These are phyloP conservation scores for Yamadazyma sp. DNA, from an alignment of 805 yeast species.

Conservation along the genomic window DNA sequence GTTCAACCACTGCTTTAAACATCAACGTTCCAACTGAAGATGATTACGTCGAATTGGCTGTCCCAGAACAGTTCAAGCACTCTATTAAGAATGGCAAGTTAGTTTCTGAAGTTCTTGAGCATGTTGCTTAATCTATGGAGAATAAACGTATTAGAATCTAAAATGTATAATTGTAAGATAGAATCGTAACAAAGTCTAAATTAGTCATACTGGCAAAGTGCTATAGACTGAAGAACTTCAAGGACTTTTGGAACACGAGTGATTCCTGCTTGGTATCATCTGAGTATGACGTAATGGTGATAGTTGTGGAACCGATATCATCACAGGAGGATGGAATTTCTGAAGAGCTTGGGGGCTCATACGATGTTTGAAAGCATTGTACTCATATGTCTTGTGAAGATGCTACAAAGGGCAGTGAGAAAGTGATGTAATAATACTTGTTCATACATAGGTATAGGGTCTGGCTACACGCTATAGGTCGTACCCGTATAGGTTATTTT, in stretches of 20 bases:
- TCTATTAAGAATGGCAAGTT: constrained; percentile 61
- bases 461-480: too few relatives aligned
- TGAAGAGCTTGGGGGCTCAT: not conserved
- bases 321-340: not conserved
- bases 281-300: constrained; percentile 1
- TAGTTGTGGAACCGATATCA: constrained; percentile 1
- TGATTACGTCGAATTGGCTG: constrained; percentile 77
- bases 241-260: constrained; percentile 1
- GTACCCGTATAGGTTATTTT: too few relatives aligned
- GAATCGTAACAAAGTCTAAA: not conserved
- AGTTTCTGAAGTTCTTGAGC: constrained; percentile 74
- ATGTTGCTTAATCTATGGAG: constrained; percentile 66
- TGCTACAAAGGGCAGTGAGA: too few relatives aligned
- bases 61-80: constrained; percentile 92
- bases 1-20: constrained; percentile 82
- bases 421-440: too few relatives aligned
- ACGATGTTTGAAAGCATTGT: too few relatives aligned
- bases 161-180: constrained; percentile 1
- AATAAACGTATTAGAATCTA: not conserved
- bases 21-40: constrained; percentile 76
- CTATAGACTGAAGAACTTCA: too few relatives aligned
- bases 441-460: too few relatives aligned
- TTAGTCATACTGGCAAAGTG: too few relatives aligned
- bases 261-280: constrained; percentile 5
- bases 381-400: too few relatives aligned